phyloP scores from a whole-genome alignment of 2,329 filamentous ascomycete genomes.

The Erysiphe neolycopersici region DNA sequence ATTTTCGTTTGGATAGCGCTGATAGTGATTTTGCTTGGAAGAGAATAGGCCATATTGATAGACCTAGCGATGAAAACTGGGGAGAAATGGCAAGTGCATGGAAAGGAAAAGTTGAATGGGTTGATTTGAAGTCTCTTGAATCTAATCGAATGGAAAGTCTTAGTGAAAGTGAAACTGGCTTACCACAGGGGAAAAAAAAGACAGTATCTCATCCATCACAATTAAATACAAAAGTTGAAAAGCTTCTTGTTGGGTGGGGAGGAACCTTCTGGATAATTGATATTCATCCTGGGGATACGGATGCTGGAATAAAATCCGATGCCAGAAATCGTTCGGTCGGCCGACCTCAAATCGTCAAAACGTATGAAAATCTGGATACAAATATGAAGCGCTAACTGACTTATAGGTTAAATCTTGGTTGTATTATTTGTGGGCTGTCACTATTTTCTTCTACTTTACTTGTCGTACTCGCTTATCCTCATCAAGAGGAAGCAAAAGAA shows the following conservation, averaged over 20 bases:
- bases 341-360: constrained; percentile 72
- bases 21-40: constrained; percentile 80
- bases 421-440: constrained; percentile 89
- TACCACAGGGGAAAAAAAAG: constrained; percentile 21
- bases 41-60: constrained; percentile 71
- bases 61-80: constrained; percentile 67
- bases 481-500: constrained; percentile 17
- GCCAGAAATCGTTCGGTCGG: constrained; percentile 46
- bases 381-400: constrained; percentile 4
- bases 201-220: constrained; percentile 23
- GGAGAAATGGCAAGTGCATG: constrained; percentile 92
- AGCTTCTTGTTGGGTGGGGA: constrained; percentile 82
- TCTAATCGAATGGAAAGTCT: constrained; percentile 30
- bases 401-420: constrained; percentile 67
- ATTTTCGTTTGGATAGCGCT: constrained; percentile 48
- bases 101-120: constrained; percentile 82
- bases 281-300: constrained; percentile 49
- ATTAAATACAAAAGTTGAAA: constrained; percentile 31
- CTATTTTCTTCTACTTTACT: constrained; percentile 83
- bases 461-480: constrained; percentile 74
- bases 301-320: constrained; percentile 28
- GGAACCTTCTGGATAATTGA: constrained; percentile 90
- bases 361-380: constrained; percentile 28
- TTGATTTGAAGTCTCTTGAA: constrained; percentile 61
- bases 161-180: constrained; percentile 5